phyloP scores from a whole-genome alignment of 2,329 filamentous ascomycete species.

The Chaetomium olivaceum region DNA sequence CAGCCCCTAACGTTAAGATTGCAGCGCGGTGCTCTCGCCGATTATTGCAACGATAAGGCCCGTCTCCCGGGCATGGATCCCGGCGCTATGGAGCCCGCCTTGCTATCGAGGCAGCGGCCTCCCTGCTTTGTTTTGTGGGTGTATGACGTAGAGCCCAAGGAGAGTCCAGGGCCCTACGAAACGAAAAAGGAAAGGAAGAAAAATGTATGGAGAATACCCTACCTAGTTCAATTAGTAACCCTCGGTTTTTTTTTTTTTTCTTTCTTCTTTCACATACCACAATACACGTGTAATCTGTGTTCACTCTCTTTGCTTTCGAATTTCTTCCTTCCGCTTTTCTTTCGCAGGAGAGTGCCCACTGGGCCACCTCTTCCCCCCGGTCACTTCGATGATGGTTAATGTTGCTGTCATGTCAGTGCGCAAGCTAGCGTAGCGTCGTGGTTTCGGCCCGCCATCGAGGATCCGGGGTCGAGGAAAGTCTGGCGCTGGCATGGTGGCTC shows the following conservation, averaged over 20 bases:
- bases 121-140: not conserved
- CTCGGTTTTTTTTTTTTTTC: not conserved
- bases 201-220: not conserved
- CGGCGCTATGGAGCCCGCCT: not conserved
- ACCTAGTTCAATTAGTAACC: not conserved
- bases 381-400: not conserved
- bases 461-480: not conserved
- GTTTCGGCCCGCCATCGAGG: not conserved
- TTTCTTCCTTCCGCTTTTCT: not conserved
- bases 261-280: not conserved
- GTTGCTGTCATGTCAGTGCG: not conserved
- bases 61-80: not conserved
- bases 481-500: not conserved
- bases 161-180: not conserved
- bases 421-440: not conserved
- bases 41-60: not conserved
- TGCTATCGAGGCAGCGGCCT: not conserved
- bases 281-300: no score
- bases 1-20: not conserved
- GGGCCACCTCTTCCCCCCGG: not conserved
- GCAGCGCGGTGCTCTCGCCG: not conserved
- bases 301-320: not conserved
- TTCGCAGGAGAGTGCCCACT: not conserved
- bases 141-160: not conserved
- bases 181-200: not conserved